Evolutionary conservation across 768 basidiomycete species (phyloP).

Genomic region (Boletus sp.): DNA sequence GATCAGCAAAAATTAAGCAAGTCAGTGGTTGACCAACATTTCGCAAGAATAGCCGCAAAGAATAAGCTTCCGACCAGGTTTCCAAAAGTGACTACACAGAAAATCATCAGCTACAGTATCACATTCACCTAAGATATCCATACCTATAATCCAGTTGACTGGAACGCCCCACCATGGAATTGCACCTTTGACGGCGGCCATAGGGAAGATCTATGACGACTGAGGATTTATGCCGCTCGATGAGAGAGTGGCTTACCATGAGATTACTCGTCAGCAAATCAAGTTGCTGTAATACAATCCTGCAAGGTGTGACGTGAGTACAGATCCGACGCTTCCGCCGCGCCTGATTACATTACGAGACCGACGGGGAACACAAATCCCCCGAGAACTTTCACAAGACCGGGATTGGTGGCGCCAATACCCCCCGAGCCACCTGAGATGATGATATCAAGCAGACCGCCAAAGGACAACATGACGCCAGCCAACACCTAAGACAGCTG

Average conservation of each 20-base stretch:
- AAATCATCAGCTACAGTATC: background rate
- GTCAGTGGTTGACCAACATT: slow-evolving; percentile 42
- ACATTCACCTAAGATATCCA: slow-evolving; percentile 3
- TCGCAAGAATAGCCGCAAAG: slow-evolving; percentile 62
- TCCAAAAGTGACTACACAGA: slow-evolving; percentile 57
- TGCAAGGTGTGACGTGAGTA: slow-evolving; percentile 22
- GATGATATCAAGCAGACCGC: slow-evolving; percentile 60
- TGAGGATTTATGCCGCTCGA: background rate
- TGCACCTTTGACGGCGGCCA: slow-evolving; percentile 57
- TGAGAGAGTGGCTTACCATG: slow-evolving; percentile 45
- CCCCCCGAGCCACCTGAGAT: slow-evolving; percentile 56
- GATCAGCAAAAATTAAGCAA: background rate
- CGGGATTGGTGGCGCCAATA: slow-evolving; percentile 53
- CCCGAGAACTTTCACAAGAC: slow-evolving; percentile 60
- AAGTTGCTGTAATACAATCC: slow-evolving; percentile 69
- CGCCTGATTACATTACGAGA: slow-evolving; percentile 60
- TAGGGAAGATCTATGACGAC: slow-evolving; percentile 56
- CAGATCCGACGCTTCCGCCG: background rate
- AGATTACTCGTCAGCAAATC: slow-evolving; percentile 76
- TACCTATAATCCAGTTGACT: slow-evolving; percentile 68
- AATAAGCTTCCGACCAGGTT: slow-evolving; percentile 69
- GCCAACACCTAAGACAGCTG: slow-evolving; percentile 51
- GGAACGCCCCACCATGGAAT: slow-evolving; percentile 70
- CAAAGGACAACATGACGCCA: slow-evolving; percentile 73
- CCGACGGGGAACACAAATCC: slow-evolving; percentile 75